Evolutionary conservation across 495 filamentous ascomycete species (phyloP), one percentile per base, ranked within the genome.

Genomic region (Penicillium cosmopolitanum): DNA sequence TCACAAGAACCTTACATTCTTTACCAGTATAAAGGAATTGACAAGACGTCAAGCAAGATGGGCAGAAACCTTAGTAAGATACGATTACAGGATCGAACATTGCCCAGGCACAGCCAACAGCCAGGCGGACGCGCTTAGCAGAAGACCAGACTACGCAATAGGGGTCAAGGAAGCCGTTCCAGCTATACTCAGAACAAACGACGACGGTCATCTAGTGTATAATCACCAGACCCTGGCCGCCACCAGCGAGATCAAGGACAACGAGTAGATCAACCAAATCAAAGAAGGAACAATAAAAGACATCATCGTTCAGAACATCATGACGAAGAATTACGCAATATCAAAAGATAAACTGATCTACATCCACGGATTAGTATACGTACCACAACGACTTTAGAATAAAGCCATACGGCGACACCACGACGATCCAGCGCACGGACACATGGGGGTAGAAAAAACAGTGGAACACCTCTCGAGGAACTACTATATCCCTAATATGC

Each of bases 1-100:
- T 47, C 38, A 70, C 18, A 47, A 60, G 18, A 69, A 65, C 50
- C 63, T 71, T 0, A 53, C 43, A 16, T 57, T 33, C 7, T 72
- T 72, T n/a, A 64, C 48, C 3, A 64, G 15, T 8, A 62, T 25
- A 5, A 67, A 69, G 35, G 34, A 50, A 23, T 38, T 73, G 7
- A 65, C 13, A 4, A 18, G 44, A 58, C 34, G 55, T 46, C 51
- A 71, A 47, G 59, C 48, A 2, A 13, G 55, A 53, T 67, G 31
- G 43, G 15, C 21, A 23, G 51, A 68, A 51, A 55, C 50, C 4
- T 38, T 66, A 6, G 38, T 23, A 40, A 8, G 43, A 33, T 62
- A 51, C 36, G 34, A 64, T 54, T 70, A 57, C 25, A 42, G 15
- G 10, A 66, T 70, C 5, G 28, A 61, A 34, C 52, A 64, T 33